These are phyloP conservation scores for Saccharomycopsis phalli DNA, from an alignment of 1,139 yeast genomes.

Conservation along the genomic window DNA sequence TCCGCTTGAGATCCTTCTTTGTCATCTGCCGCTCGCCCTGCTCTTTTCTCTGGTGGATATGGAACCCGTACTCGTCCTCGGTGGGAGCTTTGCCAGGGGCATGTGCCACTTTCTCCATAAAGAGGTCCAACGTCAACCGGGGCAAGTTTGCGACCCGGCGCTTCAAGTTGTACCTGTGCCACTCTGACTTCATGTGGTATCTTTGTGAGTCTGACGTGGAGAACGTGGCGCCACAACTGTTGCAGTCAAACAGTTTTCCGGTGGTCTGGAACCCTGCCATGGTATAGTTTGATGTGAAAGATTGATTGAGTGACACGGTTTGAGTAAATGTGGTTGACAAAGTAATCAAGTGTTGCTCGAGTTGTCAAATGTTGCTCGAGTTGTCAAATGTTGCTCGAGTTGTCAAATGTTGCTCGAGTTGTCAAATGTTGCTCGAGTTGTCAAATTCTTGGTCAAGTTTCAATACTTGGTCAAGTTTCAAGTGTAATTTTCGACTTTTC, in stretches of 20 bases:
- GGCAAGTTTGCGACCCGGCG: conserved; percentile 82
- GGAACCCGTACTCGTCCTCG: conserved; percentile 33
- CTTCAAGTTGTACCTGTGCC: conserved; percentile 91
- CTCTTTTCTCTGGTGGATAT: conserved; percentile 7
- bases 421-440: no score
- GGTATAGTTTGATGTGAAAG: neutral
- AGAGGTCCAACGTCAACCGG: conserved; percentile 69
- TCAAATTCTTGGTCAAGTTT: no score
- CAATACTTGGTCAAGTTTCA: no score
- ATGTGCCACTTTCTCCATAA: conserved; percentile 58
- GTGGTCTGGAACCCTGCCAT: no score
- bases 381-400: no score
- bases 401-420: no score
- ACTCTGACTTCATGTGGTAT: conserved; percentile 87
- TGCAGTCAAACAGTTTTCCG: conserved; percentile 42
- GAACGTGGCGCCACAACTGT: conserved; percentile 73
- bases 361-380: no score
- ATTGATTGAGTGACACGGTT: neutral
- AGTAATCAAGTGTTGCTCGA: neutral
- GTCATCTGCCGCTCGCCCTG: conserved; percentile 17
- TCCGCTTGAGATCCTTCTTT: conserved; percentile 28
- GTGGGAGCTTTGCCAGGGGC: conserved; percentile 27
- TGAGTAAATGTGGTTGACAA: neutral
- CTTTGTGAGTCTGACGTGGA: conserved; percentile 74
- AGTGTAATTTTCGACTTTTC: no score